Evolutionary conservation across 345 rosid genomes (phyloP).

Genomic region (Pugionium dolabratum): DNA sequence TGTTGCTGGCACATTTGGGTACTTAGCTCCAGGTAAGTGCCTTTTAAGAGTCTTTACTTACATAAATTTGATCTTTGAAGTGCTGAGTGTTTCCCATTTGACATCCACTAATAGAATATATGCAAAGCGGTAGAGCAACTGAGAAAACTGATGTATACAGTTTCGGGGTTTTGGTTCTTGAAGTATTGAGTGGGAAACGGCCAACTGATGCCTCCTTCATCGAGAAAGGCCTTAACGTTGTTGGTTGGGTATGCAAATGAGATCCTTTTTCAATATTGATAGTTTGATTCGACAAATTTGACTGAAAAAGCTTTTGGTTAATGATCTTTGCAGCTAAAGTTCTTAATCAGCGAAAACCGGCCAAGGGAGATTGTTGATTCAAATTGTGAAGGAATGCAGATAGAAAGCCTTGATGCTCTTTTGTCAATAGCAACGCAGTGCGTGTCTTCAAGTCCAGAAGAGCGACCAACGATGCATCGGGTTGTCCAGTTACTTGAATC

Average conservation of each 20-base stretch:
- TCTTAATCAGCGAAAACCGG: conserved; percentile 64
- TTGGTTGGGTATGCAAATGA: conserved; percentile 84
- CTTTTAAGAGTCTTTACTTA: neutral
- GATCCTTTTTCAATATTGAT: neutral
- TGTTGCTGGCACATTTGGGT: conserved; percentile 99
- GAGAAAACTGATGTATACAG: conserved; percentile 98
- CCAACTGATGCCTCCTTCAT: conserved; percentile 97
- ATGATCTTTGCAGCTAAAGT: conserved; percentile 70
- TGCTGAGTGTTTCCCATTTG: neutral
- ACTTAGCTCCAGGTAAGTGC: conserved; percentile 86
- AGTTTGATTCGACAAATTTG: neutral
- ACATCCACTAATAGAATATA: conserved; percentile 59
- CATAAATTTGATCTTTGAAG: neutral
- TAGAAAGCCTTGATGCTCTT: conserved; percentile 13
- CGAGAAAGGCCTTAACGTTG: conserved; percentile 94
- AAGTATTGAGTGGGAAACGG: conserved; percentile 90
- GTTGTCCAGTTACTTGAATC: too few species aligned
- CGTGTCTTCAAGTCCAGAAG: too few species aligned
- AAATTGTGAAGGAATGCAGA: conserved; percentile 75
- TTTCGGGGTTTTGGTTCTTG: conserved; percentile 36
- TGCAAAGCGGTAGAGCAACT: conserved; percentile 99
- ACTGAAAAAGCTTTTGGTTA: neutral
- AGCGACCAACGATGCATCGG: too few species aligned
- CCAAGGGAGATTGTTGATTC: conserved; percentile 70
- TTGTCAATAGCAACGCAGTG: too few species aligned